phyloP scores from a whole-genome alignment of 345 rosid species.

The Brassica cretica region DNA sequence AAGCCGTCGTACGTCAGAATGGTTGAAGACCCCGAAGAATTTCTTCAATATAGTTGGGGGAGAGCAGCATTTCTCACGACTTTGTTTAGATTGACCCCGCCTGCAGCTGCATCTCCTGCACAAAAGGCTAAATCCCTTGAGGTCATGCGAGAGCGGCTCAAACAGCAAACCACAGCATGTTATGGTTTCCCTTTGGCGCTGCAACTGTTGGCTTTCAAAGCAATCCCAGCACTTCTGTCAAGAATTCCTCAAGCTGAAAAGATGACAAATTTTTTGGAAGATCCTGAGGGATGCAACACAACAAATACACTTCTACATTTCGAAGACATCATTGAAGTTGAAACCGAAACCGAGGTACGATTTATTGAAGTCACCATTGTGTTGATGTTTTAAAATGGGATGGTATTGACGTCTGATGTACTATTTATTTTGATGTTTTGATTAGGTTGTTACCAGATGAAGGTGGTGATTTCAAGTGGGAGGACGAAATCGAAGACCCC shows the following conservation, averaged over 20 bases:
- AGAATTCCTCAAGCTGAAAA: not conserved
- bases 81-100: not conserved
- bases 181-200: not conserved
- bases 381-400: not conserved
- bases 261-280: not conserved
- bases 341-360: not conserved
- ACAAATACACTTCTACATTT: not conserved
- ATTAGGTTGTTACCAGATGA: not conserved
- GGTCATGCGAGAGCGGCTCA: not conserved
- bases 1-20: not conserved
- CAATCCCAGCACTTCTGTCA: not conserved
- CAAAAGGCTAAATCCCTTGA: not conserved
- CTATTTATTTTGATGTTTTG: not conserved
- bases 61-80: not conserved
- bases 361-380: not conserved
- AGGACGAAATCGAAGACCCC: not conserved
- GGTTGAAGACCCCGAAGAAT: not conserved
- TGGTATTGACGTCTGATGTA: not conserved
- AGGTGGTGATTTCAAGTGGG: not conserved
- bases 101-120: not conserved
- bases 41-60: not conserved
- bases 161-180: not conserved
- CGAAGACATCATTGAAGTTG: not conserved
- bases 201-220: not conserved
- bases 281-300: not conserved